Percentiles rank a stretch among this genome's conserved stretches.
Evolutionary conservation across 106 monocot species (phyloP).

Genomic region (Dioscorea dumetorum): DNA sequence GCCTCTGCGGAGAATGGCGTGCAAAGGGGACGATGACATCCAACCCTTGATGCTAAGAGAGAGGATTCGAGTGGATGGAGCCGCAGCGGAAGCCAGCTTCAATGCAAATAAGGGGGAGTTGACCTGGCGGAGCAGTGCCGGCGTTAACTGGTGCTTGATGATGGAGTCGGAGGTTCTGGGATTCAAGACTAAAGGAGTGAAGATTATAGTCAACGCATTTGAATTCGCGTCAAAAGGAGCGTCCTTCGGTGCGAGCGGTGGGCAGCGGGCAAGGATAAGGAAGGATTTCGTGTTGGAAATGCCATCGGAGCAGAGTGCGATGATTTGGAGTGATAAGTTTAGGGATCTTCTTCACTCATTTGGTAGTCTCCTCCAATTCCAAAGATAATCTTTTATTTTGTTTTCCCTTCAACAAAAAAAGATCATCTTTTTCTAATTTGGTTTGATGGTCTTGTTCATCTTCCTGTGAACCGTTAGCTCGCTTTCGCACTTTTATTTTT

Average conservation of each 20-base stretch:
- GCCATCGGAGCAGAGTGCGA: slow-evolving; percentile 22
- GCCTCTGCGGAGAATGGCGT: background rate
- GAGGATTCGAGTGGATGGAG: slow-evolving; percentile 44
- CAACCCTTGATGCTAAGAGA: slow-evolving; percentile 6
- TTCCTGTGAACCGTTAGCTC: background rate
- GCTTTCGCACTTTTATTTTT: background rate
- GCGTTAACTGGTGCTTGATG: slow-evolving; percentile 20
- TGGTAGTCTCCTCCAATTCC: slow-evolving; percentile 23
- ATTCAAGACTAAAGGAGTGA: slow-evolving; percentile 29
- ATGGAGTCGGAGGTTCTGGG: slow-evolving; percentile 70
- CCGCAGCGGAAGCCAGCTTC: slow-evolving; percentile 29
- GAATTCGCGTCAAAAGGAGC: background rate
- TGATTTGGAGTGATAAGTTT: slow-evolving; percentile 35
- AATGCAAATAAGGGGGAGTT: slow-evolving; percentile 20
- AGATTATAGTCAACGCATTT: slow-evolving; percentile 37
- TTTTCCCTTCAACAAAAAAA: too few relatives aligned
- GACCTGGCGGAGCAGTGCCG: slow-evolving; percentile 30
- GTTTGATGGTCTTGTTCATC: background rate
- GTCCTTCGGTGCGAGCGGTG: background rate
- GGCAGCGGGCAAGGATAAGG: slow-evolving; percentile 46
- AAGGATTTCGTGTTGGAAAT: slow-evolving; percentile 68
- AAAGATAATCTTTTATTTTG: too few relatives aligned
- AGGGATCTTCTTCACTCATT: slow-evolving; percentile 39
- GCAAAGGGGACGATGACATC: background rate
- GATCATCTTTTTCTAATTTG: background rate